Percentiles rank a stretch among this genome's conserved stretches.
phyloP scores from a whole-genome alignment of 192 early-diverging fungal species.

The Linnemannia zychae region DNA sequence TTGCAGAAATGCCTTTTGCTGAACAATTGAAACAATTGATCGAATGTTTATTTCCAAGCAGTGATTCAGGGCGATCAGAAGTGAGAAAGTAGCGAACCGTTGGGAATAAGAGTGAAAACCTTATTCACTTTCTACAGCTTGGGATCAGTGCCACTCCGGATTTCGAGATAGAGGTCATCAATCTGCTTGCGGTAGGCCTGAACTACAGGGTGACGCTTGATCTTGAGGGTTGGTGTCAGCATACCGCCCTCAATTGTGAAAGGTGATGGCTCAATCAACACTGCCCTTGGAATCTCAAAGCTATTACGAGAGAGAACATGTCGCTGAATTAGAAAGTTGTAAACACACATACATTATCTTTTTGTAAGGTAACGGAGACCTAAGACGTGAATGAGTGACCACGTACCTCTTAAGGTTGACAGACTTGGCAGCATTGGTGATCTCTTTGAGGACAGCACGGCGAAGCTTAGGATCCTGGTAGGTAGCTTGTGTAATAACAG shows the following conservation, averaged over 20 bases:
- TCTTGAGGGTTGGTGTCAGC: conserved; percentile 89
- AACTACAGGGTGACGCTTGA: conserved; percentile 74
- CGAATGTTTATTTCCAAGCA: not conserved
- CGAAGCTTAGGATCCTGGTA: conserved; percentile 67
- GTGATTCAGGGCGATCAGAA: not conserved
- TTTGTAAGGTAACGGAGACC: no score
- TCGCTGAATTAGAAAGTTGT: not conserved
- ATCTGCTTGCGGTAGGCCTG: conserved; percentile 21
- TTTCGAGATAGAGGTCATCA: conserved; percentile 13
- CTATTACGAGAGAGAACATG: conserved; percentile 9
- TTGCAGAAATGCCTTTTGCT: not conserved
- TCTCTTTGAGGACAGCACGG: conserved; percentile 58
- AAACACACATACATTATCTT: no score
- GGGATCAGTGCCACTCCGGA: not conserved
- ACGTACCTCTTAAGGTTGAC: conserved; percentile 60
- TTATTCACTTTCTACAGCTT: not conserved
- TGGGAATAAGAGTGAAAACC: not conserved
- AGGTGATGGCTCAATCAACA: conserved; percentile 67
- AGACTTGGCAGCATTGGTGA: conserved; percentile 64
- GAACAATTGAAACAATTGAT: not conserved
- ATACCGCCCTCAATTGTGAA: conserved; percentile 77
- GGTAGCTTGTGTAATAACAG: conserved; percentile 55
- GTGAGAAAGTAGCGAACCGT: not conserved
- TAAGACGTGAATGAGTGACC: not conserved
- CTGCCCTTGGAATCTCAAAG: conserved; percentile 75